Conservation (phyloP, 208 protist species). For the Acanthamoeba sp. region DNA sequence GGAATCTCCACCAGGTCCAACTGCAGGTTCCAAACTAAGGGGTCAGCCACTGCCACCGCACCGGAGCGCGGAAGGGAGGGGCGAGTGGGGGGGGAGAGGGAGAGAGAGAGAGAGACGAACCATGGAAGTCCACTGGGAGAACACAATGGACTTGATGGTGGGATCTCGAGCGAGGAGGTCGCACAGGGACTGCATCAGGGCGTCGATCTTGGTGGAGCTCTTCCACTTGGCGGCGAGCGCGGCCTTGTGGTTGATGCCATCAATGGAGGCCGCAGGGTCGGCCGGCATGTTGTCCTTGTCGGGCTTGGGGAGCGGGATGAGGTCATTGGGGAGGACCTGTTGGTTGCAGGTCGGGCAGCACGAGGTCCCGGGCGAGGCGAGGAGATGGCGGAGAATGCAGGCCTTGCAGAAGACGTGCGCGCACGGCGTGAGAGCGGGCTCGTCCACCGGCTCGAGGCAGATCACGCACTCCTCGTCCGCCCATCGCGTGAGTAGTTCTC, state of each 20-base stretch:
- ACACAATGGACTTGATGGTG: slow-evolving; percentile 86
- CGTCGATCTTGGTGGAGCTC: slow-evolving; percentile 26
- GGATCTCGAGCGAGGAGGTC: background rate
- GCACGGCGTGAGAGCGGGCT: slow-evolving; percentile 85
- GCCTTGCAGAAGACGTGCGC: slow-evolving; percentile 86
- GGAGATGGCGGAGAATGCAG: slow-evolving; percentile 80
- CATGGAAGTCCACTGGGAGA: slow-evolving; percentile 89
- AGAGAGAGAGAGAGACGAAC: slow-evolving; percentile 77
- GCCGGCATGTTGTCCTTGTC: slow-evolving; percentile 50
- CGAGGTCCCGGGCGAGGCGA: background rate
- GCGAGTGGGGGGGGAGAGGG: slow-evolving; percentile 34
- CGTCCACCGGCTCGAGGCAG: slow-evolving; percentile 85
- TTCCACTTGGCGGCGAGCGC: background rate
- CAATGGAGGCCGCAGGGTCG: background rate
- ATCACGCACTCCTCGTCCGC: slow-evolving; percentile 84
- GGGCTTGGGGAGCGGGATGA: slow-evolving; percentile 63
- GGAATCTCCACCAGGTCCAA: slow-evolving; percentile 85
- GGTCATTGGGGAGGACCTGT: slow-evolving; percentile 49
- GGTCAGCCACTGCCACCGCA: too few species aligned
- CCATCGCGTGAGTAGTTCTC: slow-evolving; percentile 24
- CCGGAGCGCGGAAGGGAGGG: too few species aligned
- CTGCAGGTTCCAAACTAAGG: background rate
- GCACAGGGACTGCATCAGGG: slow-evolving; percentile 81
- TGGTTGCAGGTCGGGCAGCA: slow-evolving; percentile 74
- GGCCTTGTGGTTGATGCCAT: background rate